These are phyloP conservation scores for Sinapis alba DNA, from an alignment of 441 rosid genomes.

Conservation along the genomic window DNA sequence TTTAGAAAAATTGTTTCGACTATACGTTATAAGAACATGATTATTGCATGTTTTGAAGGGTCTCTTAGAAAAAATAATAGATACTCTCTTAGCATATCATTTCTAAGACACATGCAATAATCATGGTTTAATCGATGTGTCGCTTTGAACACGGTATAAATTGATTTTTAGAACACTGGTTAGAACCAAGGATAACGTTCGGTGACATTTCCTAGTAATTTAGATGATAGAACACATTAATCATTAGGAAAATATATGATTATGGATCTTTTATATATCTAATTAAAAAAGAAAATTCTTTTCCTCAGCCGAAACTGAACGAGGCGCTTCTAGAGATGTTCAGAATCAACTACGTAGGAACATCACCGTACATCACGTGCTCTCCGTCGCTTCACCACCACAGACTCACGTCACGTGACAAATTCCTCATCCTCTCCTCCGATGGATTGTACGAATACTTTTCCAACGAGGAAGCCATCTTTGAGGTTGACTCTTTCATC, in stretches of 20 bases:
- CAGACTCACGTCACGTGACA: constrained; percentile 54
- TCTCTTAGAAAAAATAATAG: no score
- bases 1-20: no score
- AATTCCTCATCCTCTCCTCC: constrained; percentile 61
- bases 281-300: background rate
- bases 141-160: no score
- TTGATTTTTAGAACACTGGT: no score
- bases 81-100: no score
- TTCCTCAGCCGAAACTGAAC: constrained; percentile 65
- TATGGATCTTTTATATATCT: background rate
- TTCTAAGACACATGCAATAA: no score
- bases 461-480: constrained; percentile 62
- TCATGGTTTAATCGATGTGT: background rate
- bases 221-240: background rate
- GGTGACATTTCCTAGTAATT: background rate
- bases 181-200: background rate
- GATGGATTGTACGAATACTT: constrained; percentile 73
- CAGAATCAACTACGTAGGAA: constrained; percentile 61
- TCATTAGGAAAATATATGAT: background rate
- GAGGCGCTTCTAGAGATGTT: constrained; percentile 65
- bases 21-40: no score
- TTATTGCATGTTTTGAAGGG: no score
- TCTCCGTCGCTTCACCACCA: constrained; percentile 60
- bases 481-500: constrained; percentile 58
- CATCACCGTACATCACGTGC: constrained; percentile 63